These are phyloP conservation scores for Dictyostelium capitatum DNA, from an alignment of 78 protist genomes.

Conservation along the genomic window DNA sequence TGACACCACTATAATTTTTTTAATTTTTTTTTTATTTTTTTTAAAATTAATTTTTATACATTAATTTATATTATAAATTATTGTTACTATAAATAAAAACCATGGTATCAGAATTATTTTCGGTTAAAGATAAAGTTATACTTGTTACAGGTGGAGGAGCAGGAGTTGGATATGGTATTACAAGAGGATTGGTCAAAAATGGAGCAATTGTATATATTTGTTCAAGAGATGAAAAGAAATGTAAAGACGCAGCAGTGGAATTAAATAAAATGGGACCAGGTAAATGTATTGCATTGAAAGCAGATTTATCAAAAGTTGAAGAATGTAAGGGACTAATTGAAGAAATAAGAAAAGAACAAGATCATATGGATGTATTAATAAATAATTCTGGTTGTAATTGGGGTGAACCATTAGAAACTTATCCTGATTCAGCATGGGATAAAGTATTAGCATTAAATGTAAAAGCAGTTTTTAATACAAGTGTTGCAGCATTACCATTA, in stretches of 20 bases:
- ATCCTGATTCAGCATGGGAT: conserved; percentile 87
- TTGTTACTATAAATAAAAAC: background rate
- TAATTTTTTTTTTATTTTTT: too few relatives aligned
- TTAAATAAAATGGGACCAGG: conserved; percentile 62
- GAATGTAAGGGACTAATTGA: conserved; percentile 16
- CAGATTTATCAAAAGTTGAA: conserved; percentile 44
- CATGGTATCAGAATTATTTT: conserved; percentile 33
- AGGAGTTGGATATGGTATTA: conserved; percentile 64
- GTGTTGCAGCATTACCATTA: conserved; percentile 45
- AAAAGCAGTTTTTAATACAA: conserved; percentile 75
- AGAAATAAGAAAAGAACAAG: conserved; percentile 34
- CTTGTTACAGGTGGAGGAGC: conserved; percentile 73
- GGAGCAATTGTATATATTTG: conserved; percentile 78
- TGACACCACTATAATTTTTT: too few relatives aligned
- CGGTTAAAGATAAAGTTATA: conserved; percentile 34
- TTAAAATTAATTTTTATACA: too few relatives aligned
- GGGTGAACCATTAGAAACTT: conserved; percentile 78
- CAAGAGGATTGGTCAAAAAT: conserved; percentile 50
- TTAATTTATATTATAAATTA: too few relatives aligned
- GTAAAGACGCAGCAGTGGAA: conserved; percentile 24
- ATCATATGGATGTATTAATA: conserved; percentile 46
- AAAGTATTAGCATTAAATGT: conserved; percentile 79
- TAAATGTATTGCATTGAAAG: conserved; percentile 58
- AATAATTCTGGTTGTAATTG: conserved; percentile 85
- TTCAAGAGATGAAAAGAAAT: conserved; percentile 64